Evolutionary conservation across 139 green algal genomes (phyloP).

Genomic region (Chlorella sp.): DNA sequence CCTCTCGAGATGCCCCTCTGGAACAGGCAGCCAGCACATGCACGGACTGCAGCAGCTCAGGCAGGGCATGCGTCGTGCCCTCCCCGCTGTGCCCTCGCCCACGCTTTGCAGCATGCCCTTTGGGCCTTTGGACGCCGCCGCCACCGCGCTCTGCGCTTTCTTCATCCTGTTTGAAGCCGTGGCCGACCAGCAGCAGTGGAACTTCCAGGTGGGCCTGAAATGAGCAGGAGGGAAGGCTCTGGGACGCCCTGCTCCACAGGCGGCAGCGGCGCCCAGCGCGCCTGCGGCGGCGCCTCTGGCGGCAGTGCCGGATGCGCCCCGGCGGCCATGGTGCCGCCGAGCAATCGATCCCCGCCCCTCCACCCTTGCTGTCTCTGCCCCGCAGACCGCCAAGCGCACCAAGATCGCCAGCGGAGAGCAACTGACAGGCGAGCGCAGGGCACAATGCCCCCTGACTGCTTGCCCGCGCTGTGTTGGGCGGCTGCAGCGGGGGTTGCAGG

Average conservation of each 20-base stretch:
- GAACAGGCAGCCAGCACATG: neutral
- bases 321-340: neutral
- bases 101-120: neutral
- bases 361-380: neutral
- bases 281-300: too few species aligned
- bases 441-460: too few species aligned
- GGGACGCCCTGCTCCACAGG: too few species aligned
- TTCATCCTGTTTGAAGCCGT: constrained; percentile 33
- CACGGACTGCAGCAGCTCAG: neutral
- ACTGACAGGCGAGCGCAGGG: neutral
- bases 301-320: too few species aligned
- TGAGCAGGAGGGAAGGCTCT: too few species aligned
- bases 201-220: constrained; percentile 33
- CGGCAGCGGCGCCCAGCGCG: too few species aligned
- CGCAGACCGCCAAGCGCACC: constrained; percentile 27
- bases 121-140: constrained; percentile 23
- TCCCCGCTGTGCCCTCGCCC: neutral
- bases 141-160: neutral
- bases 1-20: too few species aligned
- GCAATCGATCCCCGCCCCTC: neutral
- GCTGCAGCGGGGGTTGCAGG: too few species aligned
- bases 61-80: neutral
- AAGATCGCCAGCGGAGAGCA: neutral
- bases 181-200: constrained; percentile 42
- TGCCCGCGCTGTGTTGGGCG: too few species aligned